Conservation (phyloP, 305 asterid genomes). For the Fraxinus ornus region DNA sequence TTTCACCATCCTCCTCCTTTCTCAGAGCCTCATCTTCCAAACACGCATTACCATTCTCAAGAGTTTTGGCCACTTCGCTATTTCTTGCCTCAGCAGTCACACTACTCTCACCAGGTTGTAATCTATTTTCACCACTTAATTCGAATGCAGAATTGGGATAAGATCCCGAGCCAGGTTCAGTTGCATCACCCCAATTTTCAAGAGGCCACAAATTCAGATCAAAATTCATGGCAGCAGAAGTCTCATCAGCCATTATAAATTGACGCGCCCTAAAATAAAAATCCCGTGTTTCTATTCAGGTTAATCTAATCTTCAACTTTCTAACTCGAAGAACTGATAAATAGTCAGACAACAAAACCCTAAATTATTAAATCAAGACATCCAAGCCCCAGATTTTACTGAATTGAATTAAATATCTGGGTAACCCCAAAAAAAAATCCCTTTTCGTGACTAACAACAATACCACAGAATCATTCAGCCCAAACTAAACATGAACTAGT, state of each 20-base stretch:
- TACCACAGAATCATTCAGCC: not conserved
- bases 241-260: constrained; percentile 16
- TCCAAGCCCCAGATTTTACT: not conserved
- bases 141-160: not conserved
- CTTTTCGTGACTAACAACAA: not conserved
- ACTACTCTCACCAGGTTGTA: constrained; percentile 34
- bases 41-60: constrained; percentile 29
- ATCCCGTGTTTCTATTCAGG: not conserved
- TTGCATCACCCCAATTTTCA: not conserved
- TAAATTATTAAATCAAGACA: not conserved
- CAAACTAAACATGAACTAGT: not conserved
- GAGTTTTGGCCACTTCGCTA: constrained; percentile 27
- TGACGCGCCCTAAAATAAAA: not conserved
- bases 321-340: not conserved
- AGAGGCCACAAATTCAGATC: constrained; percentile 25
- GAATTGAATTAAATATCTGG: not conserved
- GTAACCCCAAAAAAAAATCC: not conserved
- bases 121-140: constrained; percentile 27
- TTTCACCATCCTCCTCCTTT: constrained; percentile 37
- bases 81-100: not conserved
- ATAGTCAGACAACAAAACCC: not conserved
- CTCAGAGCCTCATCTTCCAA: constrained; percentile 27
- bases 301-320: not conserved
- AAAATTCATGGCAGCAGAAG: constrained; percentile 22
- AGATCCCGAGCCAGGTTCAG: not conserved